Conservation (phyloP, 495 filamentous ascomycete species). For the Penicillium mononematosum region DNA sequence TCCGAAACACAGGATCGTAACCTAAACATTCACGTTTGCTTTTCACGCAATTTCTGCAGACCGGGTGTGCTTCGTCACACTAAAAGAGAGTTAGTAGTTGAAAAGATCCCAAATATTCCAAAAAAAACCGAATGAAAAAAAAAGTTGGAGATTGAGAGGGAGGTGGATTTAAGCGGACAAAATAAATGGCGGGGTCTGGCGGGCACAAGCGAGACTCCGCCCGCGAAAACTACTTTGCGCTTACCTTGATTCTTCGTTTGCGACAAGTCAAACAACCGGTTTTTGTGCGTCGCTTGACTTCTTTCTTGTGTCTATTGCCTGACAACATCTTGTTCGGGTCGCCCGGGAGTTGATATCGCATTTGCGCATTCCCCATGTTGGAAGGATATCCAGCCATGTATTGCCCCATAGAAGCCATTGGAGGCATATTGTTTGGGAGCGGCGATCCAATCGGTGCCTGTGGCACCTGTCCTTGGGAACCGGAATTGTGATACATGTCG, state of each 20-base stretch:
- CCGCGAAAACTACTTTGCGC: slow-evolving; percentile 40
- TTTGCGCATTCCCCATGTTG: slow-evolving; percentile 38
- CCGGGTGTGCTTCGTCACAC: slow-evolving; percentile 96
- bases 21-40: slow-evolving; percentile 96
- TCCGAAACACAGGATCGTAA: slow-evolving; percentile 98
- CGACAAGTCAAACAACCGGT: slow-evolving; percentile 96
- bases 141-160: slow-evolving; percentile 14
- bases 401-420: slow-evolving; percentile 46
- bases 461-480: slow-evolving; percentile 37
- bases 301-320: slow-evolving; percentile 89
- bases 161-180: slow-evolving; percentile 25
- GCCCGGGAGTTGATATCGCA: slow-evolving; percentile 42
- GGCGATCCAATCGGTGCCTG: slow-evolving; percentile 49
- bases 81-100: slow-evolving; percentile 34
- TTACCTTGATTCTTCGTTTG: slow-evolving; percentile 97
- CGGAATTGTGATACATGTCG: slow-evolving; percentile 40
- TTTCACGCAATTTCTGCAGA: slow-evolving; percentile 96
- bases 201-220: slow-evolving; percentile 49
- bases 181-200: slow-evolving; percentile 45
- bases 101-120: slow-evolving; percentile 19
- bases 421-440: slow-evolving; percentile 37
- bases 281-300: slow-evolving; percentile 97
- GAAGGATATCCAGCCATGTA: slow-evolving; percentile 47
- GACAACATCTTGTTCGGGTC: slow-evolving; percentile 65
- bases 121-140: slow-evolving; percentile 15